Evolutionary conservation across 140 eudicot species (phyloP).

Genomic region (Bidens hawaiensis): DNA sequence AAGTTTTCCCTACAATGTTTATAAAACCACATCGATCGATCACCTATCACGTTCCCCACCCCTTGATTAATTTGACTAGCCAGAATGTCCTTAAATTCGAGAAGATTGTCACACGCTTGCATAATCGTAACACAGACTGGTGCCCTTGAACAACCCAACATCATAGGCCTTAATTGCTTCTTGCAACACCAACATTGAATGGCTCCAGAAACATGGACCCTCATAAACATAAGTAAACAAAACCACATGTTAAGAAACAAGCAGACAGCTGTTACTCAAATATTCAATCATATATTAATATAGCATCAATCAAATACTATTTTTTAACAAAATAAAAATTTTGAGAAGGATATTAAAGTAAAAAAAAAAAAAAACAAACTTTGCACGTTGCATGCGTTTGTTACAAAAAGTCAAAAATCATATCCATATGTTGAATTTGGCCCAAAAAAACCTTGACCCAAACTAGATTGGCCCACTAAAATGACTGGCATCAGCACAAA

Average conservation of each 20-base stretch:
- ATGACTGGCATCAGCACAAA: too few relatives aligned
- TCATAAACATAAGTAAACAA: constrained; percentile 4
- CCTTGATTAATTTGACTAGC: constrained; percentile 2
- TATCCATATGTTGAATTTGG: not conserved
- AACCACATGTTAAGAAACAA: constrained; percentile 6
- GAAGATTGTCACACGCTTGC: constrained; percentile 1
- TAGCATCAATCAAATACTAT: not conserved
- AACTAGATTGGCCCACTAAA: not conserved
- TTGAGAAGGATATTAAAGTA: not conserved
- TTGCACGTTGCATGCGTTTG: not conserved
- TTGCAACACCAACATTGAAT: constrained; percentile 4
- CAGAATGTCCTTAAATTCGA: not conserved
- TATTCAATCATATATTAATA: not conserved
- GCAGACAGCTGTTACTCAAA: not conserved
- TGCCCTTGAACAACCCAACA: constrained; percentile 11
- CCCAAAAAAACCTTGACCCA: not conserved
- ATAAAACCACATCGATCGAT: not conserved
- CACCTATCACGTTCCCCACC: not conserved
- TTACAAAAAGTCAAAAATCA: not conserved
- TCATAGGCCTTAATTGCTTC: constrained; percentile 1
- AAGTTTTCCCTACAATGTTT: not conserved
- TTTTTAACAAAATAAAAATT: not conserved
- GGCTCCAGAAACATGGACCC: constrained; percentile 2
- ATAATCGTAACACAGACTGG: not conserved
- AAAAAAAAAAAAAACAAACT: too few relatives aligned